Conservation (phyloP, 2,329 filamentous ascomycete genomes). For the Calonectria multiphialidica region DNA sequence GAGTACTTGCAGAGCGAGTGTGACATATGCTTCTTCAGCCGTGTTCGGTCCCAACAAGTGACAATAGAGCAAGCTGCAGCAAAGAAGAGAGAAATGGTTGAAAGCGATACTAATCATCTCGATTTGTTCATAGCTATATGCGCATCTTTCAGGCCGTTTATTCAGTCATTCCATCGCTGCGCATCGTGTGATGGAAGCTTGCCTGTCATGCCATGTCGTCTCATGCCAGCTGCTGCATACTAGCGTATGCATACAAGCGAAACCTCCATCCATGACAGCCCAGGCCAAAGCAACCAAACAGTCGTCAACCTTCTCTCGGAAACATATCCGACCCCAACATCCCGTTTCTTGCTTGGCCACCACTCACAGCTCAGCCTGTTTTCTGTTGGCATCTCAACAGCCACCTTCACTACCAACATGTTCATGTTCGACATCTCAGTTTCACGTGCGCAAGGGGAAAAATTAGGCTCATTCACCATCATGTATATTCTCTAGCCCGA, state of each 20-base stretch:
- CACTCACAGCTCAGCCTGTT: not conserved
- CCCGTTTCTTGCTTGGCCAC: not conserved
- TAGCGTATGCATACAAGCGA: not conserved
- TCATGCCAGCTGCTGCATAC: not conserved
- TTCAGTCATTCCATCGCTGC: too few relatives aligned
- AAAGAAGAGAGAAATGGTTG: too few relatives aligned
- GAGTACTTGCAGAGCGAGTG: too few relatives aligned
- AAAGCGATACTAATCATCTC: too few relatives aligned
- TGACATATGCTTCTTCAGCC: too few relatives aligned
- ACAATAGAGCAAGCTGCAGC: too few relatives aligned
- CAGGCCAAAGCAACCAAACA: not conserved
- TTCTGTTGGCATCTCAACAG: not conserved
- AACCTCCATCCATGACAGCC: not conserved
- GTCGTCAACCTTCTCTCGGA: not conserved
- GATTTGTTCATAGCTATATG: too few relatives aligned
- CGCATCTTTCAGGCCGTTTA: too few relatives aligned
- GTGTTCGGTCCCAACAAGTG: too few relatives aligned
- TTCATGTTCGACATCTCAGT: not conserved
- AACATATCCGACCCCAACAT: not conserved
- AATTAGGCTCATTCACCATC: slow-evolving; percentile 1
- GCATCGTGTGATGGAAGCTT: not conserved
- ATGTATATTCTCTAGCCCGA: slow-evolving; percentile 2
- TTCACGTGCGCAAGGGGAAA: not conserved
- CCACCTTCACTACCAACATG: not conserved
- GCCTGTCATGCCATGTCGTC: not conserved